Evolutionary conservation across 1,284 basidiomycete species (phyloP), one percentile per base, ranked within the genome.

Genomic region (Vanrija sp.): DNA sequence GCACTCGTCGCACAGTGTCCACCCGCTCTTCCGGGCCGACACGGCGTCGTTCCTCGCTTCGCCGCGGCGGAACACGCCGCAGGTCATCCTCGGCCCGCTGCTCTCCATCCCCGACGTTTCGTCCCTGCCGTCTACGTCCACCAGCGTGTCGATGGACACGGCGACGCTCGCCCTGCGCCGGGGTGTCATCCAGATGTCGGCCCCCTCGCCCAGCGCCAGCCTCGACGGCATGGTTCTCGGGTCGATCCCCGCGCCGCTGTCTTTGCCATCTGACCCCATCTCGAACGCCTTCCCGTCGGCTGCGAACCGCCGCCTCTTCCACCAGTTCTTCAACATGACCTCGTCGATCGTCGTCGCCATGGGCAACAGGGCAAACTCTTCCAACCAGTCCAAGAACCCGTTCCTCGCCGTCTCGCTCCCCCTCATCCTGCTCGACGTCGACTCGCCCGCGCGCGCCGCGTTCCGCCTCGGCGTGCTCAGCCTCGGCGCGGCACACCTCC

Each of bases 401-500:
- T 44, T 56, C 49, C 44, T 57, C 25, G 39, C 47, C 24, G 45
- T 63, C 10, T 47, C 51, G 19, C 52, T 56, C 3, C 56, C 51
- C 16, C 41, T 53, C 5, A 49, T 55, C 8, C 27, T 59, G 39
- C 35, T 50, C 38, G 54, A 63, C 47, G 45, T 43, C 16, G 27
- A 37, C 12, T 56, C 41, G 16, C 43, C 56, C 2, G 56, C 56
- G 16, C 49, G 47, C 15, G 45, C 56, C 0, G 61, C 56, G 4
- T 47, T 63, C 15, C 49, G 61, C n/a, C 47, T 61, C 41, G 46
- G 50, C 36, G 41, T 63, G 39, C 45, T 63, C 6, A 59, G 56
- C 31, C 47, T 53, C 22, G 57, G 46, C 10, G 54, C 60, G 0
- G 54, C 59, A 1, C 61, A 63, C 44, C 37, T 57, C 12, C 47